Evolutionary conservation across 371 early-diverging fungal species (phyloP).

Genomic region (Pancytospora philotis): DNA sequence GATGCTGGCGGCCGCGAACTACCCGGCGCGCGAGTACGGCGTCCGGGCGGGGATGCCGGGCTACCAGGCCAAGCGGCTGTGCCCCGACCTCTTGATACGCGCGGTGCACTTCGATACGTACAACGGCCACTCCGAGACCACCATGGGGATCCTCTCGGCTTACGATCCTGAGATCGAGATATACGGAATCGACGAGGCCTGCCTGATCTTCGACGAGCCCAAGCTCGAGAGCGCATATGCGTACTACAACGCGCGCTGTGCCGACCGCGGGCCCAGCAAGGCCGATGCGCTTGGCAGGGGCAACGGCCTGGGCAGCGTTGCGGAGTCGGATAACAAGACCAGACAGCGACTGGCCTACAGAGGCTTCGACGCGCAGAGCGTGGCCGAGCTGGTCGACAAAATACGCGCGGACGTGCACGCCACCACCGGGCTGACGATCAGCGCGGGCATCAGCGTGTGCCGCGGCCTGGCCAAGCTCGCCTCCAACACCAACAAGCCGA

Average conservation of each 20-base stretch:
- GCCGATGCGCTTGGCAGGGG: no score
- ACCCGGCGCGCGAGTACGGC: constrained; percentile 65
- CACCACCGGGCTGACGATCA: constrained; percentile 39
- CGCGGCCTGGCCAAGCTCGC: constrained; percentile 41
- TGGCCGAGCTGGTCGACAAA: constrained; percentile 13
- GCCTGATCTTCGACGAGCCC: constrained; percentile 26
- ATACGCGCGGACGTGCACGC: constrained; percentile 30
- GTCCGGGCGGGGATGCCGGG: constrained; percentile 66
- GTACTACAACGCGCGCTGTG: constrained; percentile 6
- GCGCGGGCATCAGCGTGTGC: constrained; percentile 44
- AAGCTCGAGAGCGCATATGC: constrained; percentile 28
- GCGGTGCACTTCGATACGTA: constrained; percentile 71
- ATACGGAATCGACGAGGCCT: constrained; percentile 48
- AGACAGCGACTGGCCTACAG: neutral
- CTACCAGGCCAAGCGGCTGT: constrained; percentile 62
- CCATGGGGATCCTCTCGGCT: constrained; percentile 34
- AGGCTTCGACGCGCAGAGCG: constrained; percentile 9
- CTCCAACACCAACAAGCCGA: constrained; percentile 47
- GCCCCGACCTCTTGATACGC: constrained; percentile 63
- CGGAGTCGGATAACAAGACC: neutral
- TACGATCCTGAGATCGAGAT: constrained; percentile 46
- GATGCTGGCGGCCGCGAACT: constrained; percentile 66
- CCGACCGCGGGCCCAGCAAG: no score
- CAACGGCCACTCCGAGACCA: constrained; percentile 51
- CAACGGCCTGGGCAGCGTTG: no score